phyloP scores from a whole-genome alignment of 768 basidiomycete species.

The Infundibulicybe gibba region DNA sequence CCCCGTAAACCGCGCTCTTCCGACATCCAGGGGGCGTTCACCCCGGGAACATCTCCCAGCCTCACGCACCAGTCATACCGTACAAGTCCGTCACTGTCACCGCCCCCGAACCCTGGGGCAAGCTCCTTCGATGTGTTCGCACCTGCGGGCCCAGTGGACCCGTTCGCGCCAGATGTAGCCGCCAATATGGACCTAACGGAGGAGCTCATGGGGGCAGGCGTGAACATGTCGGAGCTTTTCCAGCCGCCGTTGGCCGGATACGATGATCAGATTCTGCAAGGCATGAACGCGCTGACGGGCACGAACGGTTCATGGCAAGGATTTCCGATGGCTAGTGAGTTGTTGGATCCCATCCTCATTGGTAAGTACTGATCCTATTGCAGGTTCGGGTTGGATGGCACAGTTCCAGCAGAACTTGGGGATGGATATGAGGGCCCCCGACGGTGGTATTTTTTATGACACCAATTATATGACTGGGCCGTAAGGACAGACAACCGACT shows the following conservation, averaged over 20 bases:
- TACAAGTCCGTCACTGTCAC: constrained; percentile 40
- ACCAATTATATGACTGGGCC: constrained; percentile 25
- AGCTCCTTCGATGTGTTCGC: constrained; percentile 46
- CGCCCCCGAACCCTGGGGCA: constrained; percentile 39
- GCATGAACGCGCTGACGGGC: constrained; percentile 56
- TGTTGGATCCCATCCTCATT: not conserved
- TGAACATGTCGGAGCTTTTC: constrained; percentile 37
- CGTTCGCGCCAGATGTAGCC: constrained; percentile 28
- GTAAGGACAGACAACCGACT: constrained; percentile 5
- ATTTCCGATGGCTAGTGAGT: constrained; percentile 50
- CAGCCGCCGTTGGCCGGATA: constrained; percentile 48
- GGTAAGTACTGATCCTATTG: not conserved
- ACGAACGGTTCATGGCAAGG: constrained; percentile 48
- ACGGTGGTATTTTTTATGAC: constrained; percentile 16
- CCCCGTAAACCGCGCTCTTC: constrained; percentile 13
- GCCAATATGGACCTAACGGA: constrained; percentile 12
- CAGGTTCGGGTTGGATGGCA: constrained; percentile 35
- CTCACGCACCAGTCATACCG: constrained; percentile 33
- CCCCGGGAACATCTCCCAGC: constrained; percentile 17
- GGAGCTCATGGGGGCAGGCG: constrained; percentile 12
- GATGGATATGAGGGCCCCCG: constrained; percentile 21
- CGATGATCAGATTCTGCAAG: constrained; percentile 57
- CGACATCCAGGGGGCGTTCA: constrained; percentile 12
- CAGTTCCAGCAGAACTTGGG: constrained; percentile 37
- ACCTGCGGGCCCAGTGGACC: constrained; percentile 35